phyloP scores from a whole-genome alignment of 192 early-diverging fungal genomes.

The Allomyces macrogynus region DNA sequence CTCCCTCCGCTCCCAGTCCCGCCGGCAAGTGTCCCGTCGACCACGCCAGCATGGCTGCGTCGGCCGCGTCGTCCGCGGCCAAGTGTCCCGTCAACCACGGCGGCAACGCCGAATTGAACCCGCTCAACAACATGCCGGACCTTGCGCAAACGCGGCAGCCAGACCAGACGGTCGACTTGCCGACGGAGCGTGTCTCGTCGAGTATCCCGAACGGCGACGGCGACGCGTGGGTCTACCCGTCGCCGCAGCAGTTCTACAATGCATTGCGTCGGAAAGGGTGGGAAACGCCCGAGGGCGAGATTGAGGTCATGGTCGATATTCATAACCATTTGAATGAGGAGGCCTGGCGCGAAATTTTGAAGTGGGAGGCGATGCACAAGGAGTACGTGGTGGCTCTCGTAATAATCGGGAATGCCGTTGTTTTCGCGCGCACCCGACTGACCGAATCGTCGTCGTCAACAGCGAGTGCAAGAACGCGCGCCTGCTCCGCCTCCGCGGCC shows the following conservation, averaged over 20 bases:
- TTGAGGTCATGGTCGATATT: constrained; percentile 87
- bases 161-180: constrained; percentile 46
- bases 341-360: constrained; percentile 80
- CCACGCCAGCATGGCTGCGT: too few species aligned
- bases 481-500: constrained; percentile 63
- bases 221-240: constrained; percentile 65
- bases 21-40: too few species aligned
- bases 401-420: background rate
- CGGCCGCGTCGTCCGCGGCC: background rate
- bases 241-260: constrained; percentile 77
- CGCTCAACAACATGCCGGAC: constrained; percentile 80
- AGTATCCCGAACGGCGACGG: constrained; percentile 51
- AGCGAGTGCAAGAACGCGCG: constrained; percentile 36
- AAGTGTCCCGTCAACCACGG: constrained; percentile 6
- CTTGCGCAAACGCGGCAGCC: constrained; percentile 42
- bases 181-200: constrained; percentile 59
- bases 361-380: constrained; percentile 61
- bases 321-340: constrained; percentile 96
- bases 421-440: background rate
- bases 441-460: background rate
- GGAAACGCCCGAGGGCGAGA: constrained; percentile 61
- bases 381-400: constrained; percentile 18
- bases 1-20: too few species aligned
- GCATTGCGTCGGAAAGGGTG: constrained; percentile 66
- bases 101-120: constrained; percentile 29